Evolutionary conservation across 2,329 filamentous ascomycete species (phyloP).

Genomic region (Aureobasidium lini): DNA sequence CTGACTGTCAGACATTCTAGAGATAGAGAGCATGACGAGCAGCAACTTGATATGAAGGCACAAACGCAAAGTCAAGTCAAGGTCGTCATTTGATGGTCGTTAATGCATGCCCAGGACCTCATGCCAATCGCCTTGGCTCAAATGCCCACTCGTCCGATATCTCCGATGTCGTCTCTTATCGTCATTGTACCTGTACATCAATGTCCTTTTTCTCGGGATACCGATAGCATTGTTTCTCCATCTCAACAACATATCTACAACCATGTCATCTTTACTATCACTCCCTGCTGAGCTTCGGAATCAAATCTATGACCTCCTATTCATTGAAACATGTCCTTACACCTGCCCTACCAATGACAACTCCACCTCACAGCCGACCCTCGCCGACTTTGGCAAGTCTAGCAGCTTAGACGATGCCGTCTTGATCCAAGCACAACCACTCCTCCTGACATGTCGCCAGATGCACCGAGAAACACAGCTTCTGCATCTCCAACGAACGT

Average conservation of each 20-base stretch:
- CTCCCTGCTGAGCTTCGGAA: conserved; percentile 16
- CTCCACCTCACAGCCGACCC: neutral
- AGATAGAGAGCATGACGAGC: neutral
- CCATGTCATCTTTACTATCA: conserved; percentile 11
- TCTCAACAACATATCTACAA: neutral
- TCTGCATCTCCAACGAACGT: conserved; percentile 24
- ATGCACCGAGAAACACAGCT: conserved; percentile 17
- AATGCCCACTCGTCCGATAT: neutral
- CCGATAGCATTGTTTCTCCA: neutral
- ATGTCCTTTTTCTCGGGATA: neutral
- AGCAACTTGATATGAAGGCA: neutral
- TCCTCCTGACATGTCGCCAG: conserved; percentile 14
- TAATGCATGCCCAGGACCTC: neutral
- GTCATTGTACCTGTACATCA: conserved; percentile 7
- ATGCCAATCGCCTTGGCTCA: neutral
- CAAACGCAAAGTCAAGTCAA: too few species aligned
- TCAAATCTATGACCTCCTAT: conserved; percentile 16
- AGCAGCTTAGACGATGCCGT: neutral
- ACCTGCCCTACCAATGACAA: neutral
- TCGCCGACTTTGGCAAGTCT: conserved; percentile 1
- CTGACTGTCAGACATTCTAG: too few species aligned
- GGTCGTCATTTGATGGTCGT: too few species aligned
- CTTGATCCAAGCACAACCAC: neutral
- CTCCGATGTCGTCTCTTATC: conserved; percentile 5
- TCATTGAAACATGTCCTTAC: conserved; percentile 9